Percentiles rank a stretch among this genome's conserved stretches.
These are phyloP conservation scores for Malassezia nana DNA, from an alignment of 1,284 basidiomycete genomes.

Conservation along the genomic window DNA sequence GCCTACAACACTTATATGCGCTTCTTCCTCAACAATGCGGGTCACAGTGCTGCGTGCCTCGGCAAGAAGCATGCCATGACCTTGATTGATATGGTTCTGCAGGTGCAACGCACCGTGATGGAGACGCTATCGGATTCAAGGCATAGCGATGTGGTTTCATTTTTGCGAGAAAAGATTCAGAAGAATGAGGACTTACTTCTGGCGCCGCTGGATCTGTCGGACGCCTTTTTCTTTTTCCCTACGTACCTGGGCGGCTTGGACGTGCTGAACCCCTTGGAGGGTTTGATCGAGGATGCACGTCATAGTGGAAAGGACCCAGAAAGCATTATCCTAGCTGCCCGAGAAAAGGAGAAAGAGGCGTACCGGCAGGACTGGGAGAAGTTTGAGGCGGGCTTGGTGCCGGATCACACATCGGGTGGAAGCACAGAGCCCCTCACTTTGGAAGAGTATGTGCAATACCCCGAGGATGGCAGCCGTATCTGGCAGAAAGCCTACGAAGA, in stretches of 20 bases:
- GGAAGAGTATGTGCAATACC: not conserved
- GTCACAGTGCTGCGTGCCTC: not conserved
- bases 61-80: not conserved
- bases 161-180: not conserved
- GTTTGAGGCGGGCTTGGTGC: not conserved
- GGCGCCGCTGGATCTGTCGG: not conserved
- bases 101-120: not conserved
- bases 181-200: not conserved
- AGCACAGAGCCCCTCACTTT: not conserved
- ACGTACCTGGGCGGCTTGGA: not conserved
- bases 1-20: conserved; percentile 6
- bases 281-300: not conserved
- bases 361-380: not conserved
- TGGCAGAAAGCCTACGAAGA: not conserved
- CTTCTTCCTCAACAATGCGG: conserved; percentile 1
- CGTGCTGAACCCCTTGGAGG: not conserved
- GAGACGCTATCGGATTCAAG: not conserved
- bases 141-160: not conserved
- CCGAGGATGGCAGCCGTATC: not conserved
- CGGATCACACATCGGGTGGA: not conserved
- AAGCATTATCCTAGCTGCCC: not conserved
- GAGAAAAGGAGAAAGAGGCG: not conserved
- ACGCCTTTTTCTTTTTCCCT: conserved; percentile 2
- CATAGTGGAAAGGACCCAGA: not conserved
- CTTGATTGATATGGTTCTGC: not conserved